phyloP scores from a whole-genome alignment of 495 filamentous ascomycete genomes.

The Talaromyces proteolyticus region DNA sequence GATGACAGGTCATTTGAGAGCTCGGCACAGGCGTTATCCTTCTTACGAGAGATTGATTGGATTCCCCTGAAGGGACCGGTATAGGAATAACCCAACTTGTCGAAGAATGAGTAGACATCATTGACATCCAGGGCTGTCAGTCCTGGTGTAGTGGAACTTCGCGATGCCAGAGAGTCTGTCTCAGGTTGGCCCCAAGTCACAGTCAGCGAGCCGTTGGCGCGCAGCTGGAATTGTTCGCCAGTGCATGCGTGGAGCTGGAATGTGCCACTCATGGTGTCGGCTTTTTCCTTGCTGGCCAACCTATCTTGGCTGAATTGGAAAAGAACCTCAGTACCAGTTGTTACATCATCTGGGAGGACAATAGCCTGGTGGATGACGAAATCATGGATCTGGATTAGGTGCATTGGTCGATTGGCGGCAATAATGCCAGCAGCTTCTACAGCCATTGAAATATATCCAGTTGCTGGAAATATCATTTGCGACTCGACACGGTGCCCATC shows the following conservation, averaged over 20 bases:
- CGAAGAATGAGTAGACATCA: constrained; percentile 15
- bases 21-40: constrained; percentile 9
- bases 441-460: constrained; percentile 17
- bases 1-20: neutral
- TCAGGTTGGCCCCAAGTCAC: neutral
- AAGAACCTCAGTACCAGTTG: constrained; percentile 26
- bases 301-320: constrained; percentile 17
- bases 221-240: neutral
- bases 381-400: constrained; percentile 9
- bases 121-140: constrained; percentile 12
- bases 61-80: constrained; percentile 12
- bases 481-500: constrained; percentile 14
- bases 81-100: constrained; percentile 16
- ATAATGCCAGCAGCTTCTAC: constrained; percentile 17
- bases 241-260: neutral
- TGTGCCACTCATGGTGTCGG: neutral
- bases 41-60: constrained; percentile 6
- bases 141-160: neutral
- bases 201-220: neutral
- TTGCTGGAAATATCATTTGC: constrained; percentile 16
- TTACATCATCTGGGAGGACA: constrained; percentile 23
- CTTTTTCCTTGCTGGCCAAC: constrained; percentile 14
- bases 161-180: neutral
- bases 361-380: constrained; percentile 33
- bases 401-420: neutral